Evolutionary conservation across 257 asterid species (phyloP), one percentile per base, ranked within the genome.

Genomic region (Lycium barbarum): DNA sequence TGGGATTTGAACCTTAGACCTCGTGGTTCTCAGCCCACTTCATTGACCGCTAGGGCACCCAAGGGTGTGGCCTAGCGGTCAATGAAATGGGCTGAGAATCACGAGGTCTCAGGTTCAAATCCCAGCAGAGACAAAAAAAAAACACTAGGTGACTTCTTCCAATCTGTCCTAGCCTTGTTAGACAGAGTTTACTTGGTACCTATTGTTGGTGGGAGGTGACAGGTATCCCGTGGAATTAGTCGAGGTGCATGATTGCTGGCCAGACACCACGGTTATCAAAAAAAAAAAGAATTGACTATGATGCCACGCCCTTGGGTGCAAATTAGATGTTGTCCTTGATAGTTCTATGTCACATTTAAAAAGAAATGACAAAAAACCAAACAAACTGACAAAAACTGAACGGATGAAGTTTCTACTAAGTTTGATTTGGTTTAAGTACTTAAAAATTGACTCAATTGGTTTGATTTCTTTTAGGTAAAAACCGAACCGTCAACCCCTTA

Each of bases 361-460:
- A 53, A 53, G 33, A 14, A 11, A n/a, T 1, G 40, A 47, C 6
- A 47, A 73, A 45, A 72, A 20, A 20, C 11, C 59, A 73, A 73
- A 45, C 36, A 72, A 71, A 20, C n/a, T 6, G 15, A 73, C 40
- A 73, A 73, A 20, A 73, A 1, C 38, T 73, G 40, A 20, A 73
- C 51, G 38, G 40, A 47, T 73, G 59, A 73, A 20, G 20, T 73
- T 73, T 73, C 59, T 26, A 47, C 80, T 5, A 73, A 45, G 9
- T 47, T 45, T 73, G 80, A 47, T 73, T 73, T 73, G 80, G 80
- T 18, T 18, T 9, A 71, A 40, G 79, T 40, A 43, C 43, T 71
- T 43, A 43, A 71, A 71, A 43, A 18, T 43, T 71, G 79, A 71
- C 57, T 43, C 43, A 71, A 3, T 40, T 70, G 15, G 33, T 70